A percentile compares a stretch with the other conserved stretches of the same genome.
Evolutionary conservation across 345 rosid genomes (phyloP).

Genomic region (Noccaea bulbosa): DNA sequence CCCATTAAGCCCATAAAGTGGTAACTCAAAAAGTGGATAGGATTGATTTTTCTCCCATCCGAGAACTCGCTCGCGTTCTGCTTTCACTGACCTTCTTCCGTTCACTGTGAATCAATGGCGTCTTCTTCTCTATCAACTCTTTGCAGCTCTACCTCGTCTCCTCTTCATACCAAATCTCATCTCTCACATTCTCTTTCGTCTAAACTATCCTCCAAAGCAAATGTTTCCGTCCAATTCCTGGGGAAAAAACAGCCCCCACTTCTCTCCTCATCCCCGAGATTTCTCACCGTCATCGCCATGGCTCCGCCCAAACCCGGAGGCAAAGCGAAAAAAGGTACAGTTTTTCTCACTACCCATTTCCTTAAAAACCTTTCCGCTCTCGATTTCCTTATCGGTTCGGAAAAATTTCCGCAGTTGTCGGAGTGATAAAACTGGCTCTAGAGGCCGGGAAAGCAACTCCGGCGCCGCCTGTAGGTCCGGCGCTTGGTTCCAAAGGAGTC

Average conservation of each 20-base stretch:
- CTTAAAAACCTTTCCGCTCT: neutral
- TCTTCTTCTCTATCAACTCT: conserved; percentile 52
- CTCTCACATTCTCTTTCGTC: conserved; percentile 52
- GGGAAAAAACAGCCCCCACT: conserved; percentile 51
- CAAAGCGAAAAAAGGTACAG: conserved; percentile 79
- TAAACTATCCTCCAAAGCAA: conserved; percentile 56
- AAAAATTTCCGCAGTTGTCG: conserved; percentile 55
- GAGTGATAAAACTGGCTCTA: conserved; percentile 80
- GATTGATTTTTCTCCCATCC: conserved; percentile 33
- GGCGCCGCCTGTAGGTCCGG: conserved; percentile 95
- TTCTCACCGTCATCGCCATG: conserved; percentile 85
- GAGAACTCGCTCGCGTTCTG: neutral
- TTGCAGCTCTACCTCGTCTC: conserved; percentile 31
- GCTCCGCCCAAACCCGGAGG: conserved; percentile 93
- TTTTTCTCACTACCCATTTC: conserved; percentile 17
- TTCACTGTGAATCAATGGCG: conserved; percentile 54
- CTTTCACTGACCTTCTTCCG: neutral
- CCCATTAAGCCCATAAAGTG: conserved; percentile 25
- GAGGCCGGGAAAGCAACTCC: conserved; percentile 98
- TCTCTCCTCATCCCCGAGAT: conserved; percentile 57
- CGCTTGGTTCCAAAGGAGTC: conserved; percentile 86
- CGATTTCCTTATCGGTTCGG: neutral
- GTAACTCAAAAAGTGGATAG: conserved; percentile 40
- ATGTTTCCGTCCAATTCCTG: conserved; percentile 55
- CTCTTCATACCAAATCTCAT: conserved; percentile 37